Base-by-base conservation (phyloP, 176 grass and related monocot genomes). In the Carex cristatella region DNA sequence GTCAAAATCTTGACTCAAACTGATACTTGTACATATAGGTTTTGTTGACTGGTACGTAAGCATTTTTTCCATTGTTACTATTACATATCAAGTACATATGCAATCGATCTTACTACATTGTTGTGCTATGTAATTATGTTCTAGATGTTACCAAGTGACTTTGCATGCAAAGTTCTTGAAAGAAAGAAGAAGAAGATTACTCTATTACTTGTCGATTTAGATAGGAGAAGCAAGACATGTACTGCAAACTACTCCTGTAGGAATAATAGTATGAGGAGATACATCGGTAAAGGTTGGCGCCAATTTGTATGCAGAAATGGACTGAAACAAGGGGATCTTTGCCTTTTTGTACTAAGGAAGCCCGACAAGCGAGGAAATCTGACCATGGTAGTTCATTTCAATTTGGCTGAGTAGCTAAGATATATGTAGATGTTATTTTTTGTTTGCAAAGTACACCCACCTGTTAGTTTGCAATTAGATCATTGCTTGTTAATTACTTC, bases 311-410 rank as follows among this genome's bases (percentile, higher is more conserved):
- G 18, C 0, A 70, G 80, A 14, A 90, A 88, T 49, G 2, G 64
- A 48, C 79, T 90, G 37, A 49, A 23, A 0, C 8, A 77, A 31
- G 91, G 71, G 2, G 38, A 88, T 16, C 10, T 88, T 76, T 88
- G 91, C 10, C 2, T 86, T 27, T 90, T 88, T 12, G 86, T 90
- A 55, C 80, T 93, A 23, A 82, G 86, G 51, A 87, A 86, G 78
- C 32, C 42, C 1, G 0, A 14, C 12, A 69, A 38, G 15, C 3
- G 12, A 15, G 65, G 65, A 16, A 37, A 37, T 38, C 30, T 69
- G 5, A 69, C 33, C 32, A 69, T 69, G 33, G 12, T 69, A 38
- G 65, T 69, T 69, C 65, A 69, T 69, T 69, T 18, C 33, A 1
- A 69, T 69, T 5, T 9, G 11, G 7, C 5, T 23, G 10, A 68